phyloP scores from a whole-genome alignment of 768 basidiomycete species.

The Gautieria morchelliformis region DNA sequence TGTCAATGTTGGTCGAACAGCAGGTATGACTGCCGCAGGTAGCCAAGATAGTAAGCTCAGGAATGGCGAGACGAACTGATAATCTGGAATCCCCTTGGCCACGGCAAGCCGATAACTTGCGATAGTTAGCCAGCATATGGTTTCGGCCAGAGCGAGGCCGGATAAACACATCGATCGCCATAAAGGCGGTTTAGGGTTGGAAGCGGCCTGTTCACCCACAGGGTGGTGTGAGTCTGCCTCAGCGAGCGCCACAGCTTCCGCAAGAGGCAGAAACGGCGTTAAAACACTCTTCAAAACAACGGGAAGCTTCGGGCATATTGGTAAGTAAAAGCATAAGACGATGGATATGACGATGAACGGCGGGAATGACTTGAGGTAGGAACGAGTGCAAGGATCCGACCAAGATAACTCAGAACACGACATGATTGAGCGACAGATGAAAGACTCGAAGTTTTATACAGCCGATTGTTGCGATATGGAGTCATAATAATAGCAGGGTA shows the following conservation, averaged over 20 bases:
- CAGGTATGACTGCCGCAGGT: constrained; percentile 49
- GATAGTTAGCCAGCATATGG: constrained; percentile 48
- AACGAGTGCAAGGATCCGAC: constrained; percentile 6
- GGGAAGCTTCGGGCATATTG: background rate
- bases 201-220: background rate
- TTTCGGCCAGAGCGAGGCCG: constrained; percentile 44
- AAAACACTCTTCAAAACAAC: background rate
- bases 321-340: background rate
- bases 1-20: constrained; percentile 44
- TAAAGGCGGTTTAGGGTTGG: constrained; percentile 27
- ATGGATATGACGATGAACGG: constrained; percentile 1
- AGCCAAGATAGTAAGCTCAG: constrained; percentile 53
- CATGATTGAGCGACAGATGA: background rate
- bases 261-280: constrained; percentile 10
- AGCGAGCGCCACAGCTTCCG: constrained; percentile 13
- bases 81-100: constrained; percentile 20
- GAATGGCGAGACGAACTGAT: constrained; percentile 29
- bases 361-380: constrained; percentile 5
- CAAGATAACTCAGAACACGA: constrained; percentile 1
- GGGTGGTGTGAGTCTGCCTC: background rate
- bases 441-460: too few species aligned
- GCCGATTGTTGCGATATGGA: too few species aligned
- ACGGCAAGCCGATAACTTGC: constrained; percentile 41
- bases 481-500: too few species aligned
- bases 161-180: constrained; percentile 56